phyloP scores from a whole-genome alignment of 352 stramenopile genomes.

The Phytophthora quininea region DNA sequence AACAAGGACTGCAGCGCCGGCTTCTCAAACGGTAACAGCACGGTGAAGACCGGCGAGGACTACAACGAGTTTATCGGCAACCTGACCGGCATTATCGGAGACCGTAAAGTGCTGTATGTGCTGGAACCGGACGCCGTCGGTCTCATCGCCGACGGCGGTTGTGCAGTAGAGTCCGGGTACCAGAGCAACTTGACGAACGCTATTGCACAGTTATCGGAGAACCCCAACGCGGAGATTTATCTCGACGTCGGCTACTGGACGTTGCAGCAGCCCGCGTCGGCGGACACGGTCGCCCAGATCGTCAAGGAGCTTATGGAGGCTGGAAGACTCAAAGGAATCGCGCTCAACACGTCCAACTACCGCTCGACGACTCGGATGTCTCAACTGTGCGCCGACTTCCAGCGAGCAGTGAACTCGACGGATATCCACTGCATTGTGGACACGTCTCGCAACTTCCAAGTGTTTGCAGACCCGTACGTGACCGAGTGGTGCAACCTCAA shows the following conservation, averaged over 20 bases:
- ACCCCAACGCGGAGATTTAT: constrained; percentile 75
- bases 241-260: constrained; percentile 74
- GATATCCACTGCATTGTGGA: constrained; percentile 65
- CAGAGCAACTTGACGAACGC: constrained; percentile 55
- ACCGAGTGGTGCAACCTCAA: constrained; percentile 74
- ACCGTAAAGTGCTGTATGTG: constrained; percentile 72
- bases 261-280: constrained; percentile 32
- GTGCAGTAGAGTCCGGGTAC: constrained; percentile 53
- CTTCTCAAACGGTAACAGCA: constrained; percentile 45
- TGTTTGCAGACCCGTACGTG: constrained; percentile 34
- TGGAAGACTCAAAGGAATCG: constrained; percentile 63
- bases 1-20: constrained; percentile 78
- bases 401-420: constrained; percentile 43
- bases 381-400: constrained; percentile 59
- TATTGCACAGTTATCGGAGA: constrained; percentile 49
- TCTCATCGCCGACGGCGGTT: constrained; percentile 43
- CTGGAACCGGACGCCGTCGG: constrained; percentile 73
- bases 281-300: constrained; percentile 37
- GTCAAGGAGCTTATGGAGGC: constrained; percentile 49
- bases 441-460: constrained; percentile 70
- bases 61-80: constrained; percentile 61
- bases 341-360: constrained; percentile 85
- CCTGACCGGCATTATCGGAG: constrained; percentile 44
- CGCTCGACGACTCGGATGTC: constrained; percentile 54
- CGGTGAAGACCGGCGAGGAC: constrained; percentile 43